Percentiles rank a stretch among this genome's conserved stretches.
Conservation (phyloP, 257 asterid genomes). For the Leptodermis oblonga region DNA sequence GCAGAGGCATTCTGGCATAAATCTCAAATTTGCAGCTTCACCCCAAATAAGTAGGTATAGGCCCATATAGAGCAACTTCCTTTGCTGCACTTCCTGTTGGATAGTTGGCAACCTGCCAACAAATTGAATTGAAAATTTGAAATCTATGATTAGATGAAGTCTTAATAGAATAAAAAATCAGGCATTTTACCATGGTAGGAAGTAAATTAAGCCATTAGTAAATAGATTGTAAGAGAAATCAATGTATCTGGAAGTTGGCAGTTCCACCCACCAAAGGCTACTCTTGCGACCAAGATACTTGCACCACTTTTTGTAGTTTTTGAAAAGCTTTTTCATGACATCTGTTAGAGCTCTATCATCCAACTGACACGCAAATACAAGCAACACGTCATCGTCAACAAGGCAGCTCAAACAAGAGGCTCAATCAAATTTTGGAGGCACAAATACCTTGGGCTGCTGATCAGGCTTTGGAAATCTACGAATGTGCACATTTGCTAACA, state of each 20-base stretch:
- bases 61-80: conserved; percentile 89
- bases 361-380: conserved; percentile 40
- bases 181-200: neutral
- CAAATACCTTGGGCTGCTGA: conserved; percentile 83
- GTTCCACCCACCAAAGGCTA: conserved; percentile 78
- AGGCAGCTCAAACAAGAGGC: conserved; percentile 4
- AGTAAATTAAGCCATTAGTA: neutral
- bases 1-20: conserved; percentile 98
- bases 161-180: conserved; percentile 6
- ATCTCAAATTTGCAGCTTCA: conserved; percentile 96
- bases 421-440: conserved; percentile 15
- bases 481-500: conserved; percentile 94
- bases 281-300: conserved; percentile 92
- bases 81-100: conserved; percentile 98
- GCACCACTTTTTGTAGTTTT: conserved; percentile 98
- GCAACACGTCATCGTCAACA: conserved; percentile 3
- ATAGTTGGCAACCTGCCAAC: conserved; percentile 85
- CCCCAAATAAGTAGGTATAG: conserved; percentile 99
- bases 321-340: conserved; percentile 93
- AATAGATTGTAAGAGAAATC: neutral
- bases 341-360: conserved; percentile 92
- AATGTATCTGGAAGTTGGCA: conserved; percentile 4
- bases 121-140: conserved; percentile 19
- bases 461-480: conserved; percentile 87
- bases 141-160: conserved; percentile 13